Base-by-base conservation (phyloP, 345 rosid species). In the Hirschfeldia incana region DNA sequence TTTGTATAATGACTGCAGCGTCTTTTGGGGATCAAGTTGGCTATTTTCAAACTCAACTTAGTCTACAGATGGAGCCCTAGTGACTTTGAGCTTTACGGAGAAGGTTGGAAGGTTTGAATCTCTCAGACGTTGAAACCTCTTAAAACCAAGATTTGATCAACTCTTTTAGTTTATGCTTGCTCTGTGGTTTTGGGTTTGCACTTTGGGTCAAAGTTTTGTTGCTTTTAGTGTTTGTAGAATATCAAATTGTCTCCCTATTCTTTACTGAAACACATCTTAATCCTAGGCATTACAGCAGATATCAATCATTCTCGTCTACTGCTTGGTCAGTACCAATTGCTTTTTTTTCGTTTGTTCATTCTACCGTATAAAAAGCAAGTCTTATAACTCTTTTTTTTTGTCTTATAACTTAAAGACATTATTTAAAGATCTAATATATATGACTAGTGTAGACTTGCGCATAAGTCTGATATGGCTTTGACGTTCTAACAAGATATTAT, bases 11-110 rank as follows among this genome's bases (percentile, higher is more conserved):
- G 46, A 58, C 70, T 86, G 88, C 93, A 95, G 99, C 90, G 99
- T 15, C 82, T 89, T 79, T 33, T 95, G 83, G 98, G 94, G 12
- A 85, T 89, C 34, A 90, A 90, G 85, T 87, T 93, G 97, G 97
- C 99, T 44, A 87, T 92, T 16, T 93, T 96, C 90, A 85, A 81
- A 59, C 94, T 96, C 30, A 84, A 87, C 80, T 86, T 96, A 84
- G 75, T 90, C 66, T 87, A 97, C 86, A 82, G 94, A 78, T 96
- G 97, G 97, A 85, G 89, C 62, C 82, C 89, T 7, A 87, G 80
- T 75, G 97, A 89, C 65, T 90, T 93, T 29, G 97, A 91, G 80
- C 92, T 89, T 26, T 89, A 88, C 73, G 74, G 73, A 27, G 92
- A 87, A 81, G 92, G 87, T 49, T 85, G 21, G 92, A 87, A 81